Percentiles rank a stretch among this genome's conserved stretches.
Conservation (phyloP, 495 filamentous ascomycete species). For the Aspergillus cavernicola region DNA sequence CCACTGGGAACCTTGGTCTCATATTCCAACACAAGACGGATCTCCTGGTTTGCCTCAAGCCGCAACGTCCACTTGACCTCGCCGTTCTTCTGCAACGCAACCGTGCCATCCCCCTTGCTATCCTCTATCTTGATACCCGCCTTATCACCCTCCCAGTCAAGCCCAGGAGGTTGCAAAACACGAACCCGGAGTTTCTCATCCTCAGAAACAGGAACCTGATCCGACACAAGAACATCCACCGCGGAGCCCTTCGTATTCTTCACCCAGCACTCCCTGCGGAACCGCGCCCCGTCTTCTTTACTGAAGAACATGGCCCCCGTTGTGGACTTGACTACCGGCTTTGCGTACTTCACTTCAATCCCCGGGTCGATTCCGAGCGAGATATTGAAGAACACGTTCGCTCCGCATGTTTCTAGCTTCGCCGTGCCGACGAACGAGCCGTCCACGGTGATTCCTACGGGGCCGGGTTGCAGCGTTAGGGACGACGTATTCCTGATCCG, state of each 20-base stretch:
- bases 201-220: slow-evolving; percentile 65
- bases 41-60: slow-evolving; percentile 54
- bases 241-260: slow-evolving; percentile 52
- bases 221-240: slow-evolving; percentile 55
- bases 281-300: slow-evolving; percentile 57
- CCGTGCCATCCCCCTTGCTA: slow-evolving; percentile 16
- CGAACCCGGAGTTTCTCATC: slow-evolving; percentile 58
- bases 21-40: slow-evolving; percentile 60
- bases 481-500: slow-evolving; percentile 55
- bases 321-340: slow-evolving; percentile 54
- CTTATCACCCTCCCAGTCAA: slow-evolving; percentile 42
- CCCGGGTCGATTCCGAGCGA: slow-evolving; percentile 63
- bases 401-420: slow-evolving; percentile 52
- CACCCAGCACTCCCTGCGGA: slow-evolving; percentile 53
- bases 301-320: slow-evolving; percentile 46
- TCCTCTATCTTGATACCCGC: slow-evolving; percentile 21
- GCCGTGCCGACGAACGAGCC: slow-evolving; percentile 64
- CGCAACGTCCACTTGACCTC: slow-evolving; percentile 59
- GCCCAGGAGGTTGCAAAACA: slow-evolving; percentile 48
- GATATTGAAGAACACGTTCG: slow-evolving; percentile 58
- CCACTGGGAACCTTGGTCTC: slow-evolving; percentile 38
- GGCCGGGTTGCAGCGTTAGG: slow-evolving; percentile 57
- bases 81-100: slow-evolving; percentile 51
- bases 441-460: slow-evolving; percentile 63
- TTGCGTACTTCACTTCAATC: slow-evolving; percentile 58